These are phyloP conservation scores for Hyaloscypha bicolor DNA, from an alignment of 495 filamentous ascomycete genomes.

Conservation along the genomic window DNA sequence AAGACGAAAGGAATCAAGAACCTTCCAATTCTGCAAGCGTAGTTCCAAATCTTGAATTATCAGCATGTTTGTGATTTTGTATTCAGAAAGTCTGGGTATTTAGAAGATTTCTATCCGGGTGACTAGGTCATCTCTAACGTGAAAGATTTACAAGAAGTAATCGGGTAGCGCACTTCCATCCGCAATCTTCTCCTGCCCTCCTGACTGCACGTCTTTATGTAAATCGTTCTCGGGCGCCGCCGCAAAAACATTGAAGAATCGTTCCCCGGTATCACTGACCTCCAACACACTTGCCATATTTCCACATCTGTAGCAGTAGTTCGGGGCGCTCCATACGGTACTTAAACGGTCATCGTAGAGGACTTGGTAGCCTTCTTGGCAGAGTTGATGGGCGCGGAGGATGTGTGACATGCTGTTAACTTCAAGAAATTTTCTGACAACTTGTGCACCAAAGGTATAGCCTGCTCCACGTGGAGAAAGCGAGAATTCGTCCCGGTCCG, in stretches of 20 bases:
- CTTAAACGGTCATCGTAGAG: constrained; percentile 92
- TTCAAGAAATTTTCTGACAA: constrained; percentile 95
- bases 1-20: neutral
- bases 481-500: constrained; percentile 94
- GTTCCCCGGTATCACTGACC: constrained; percentile 86
- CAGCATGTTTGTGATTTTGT: neutral
- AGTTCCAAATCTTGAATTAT: neutral
- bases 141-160: constrained; percentile 55
- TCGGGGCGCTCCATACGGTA: constrained; percentile 97
- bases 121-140: constrained; percentile 49
- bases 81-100: neutral
- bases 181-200: constrained; percentile 46
- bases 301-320: constrained; percentile 95
- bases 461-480: constrained; percentile 91
- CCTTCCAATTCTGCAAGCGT: neutral
- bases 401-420: constrained; percentile 98
- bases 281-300: constrained; percentile 97
- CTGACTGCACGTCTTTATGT: constrained; percentile 72
- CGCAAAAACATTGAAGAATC: constrained; percentile 96
- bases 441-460: constrained; percentile 95
- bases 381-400: constrained; percentile 92
- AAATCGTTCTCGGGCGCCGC: constrained; percentile 94
- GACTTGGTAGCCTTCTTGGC: constrained; percentile 95
- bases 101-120: neutral
- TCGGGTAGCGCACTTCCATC: constrained; percentile 55